phyloP scores from a whole-genome alignment of 2,329 filamentous ascomycete genomes.

The Sporothrix globosa region DNA sequence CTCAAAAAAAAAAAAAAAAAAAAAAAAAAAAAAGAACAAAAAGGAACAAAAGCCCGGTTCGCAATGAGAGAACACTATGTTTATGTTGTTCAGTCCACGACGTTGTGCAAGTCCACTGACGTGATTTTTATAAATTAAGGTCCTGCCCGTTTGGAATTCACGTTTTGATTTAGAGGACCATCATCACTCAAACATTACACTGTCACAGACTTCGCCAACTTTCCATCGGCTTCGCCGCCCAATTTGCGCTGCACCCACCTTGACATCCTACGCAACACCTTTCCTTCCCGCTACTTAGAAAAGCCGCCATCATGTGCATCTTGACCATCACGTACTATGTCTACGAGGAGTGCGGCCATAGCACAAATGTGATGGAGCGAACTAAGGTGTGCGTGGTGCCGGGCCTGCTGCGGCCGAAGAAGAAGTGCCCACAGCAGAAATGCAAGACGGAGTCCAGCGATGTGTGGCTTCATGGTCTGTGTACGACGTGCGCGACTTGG shows the following conservation, averaged over 20 bases:
- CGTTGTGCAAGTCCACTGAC: no score
- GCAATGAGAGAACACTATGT: no score
- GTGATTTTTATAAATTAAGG: no score
- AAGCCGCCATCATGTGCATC: not conserved
- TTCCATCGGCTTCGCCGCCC: no score
- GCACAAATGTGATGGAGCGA: not conserved
- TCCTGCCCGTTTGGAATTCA: no score
- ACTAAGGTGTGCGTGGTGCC: constrained; percentile 4
- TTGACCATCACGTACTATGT: not conserved
- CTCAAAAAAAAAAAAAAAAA: no score
- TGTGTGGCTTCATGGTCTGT: not conserved
- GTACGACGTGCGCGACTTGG: not conserved
- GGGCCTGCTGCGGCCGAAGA: not conserved
- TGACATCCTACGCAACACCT: not conserved
- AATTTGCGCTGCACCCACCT: no score
- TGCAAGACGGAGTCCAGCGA: not conserved
- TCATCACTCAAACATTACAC: not conserved
- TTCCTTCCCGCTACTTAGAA: not conserved
- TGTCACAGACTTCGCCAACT: not conserved
- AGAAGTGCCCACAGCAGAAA: not conserved
- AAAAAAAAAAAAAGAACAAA: no score
- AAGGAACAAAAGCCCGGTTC: no score
- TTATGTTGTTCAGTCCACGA: no score
- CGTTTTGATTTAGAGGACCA: not conserved
- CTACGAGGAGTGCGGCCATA: constrained; percentile 18